Base-by-base conservation (phyloP, 1,139 yeast genomes). In the Hyphopichia buzzinii region DNA sequence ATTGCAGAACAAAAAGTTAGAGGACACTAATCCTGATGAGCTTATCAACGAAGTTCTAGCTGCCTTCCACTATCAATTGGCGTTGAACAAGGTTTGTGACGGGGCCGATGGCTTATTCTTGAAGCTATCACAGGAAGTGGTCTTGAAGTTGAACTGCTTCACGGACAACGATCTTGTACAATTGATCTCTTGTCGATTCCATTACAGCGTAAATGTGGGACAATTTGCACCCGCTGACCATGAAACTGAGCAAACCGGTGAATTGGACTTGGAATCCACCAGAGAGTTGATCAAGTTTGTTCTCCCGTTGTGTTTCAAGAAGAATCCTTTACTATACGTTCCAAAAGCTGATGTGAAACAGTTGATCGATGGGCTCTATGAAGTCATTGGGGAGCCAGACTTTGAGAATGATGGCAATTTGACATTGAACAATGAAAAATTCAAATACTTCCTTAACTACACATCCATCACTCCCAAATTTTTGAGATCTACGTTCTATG, bases 111-210 rank as follows among this genome's bases (percentile, higher is more conserved):
- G 95, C 0, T 55, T 68, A 4, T 81, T 89, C 43, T 63, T 92
- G 31, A 69, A 69, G 22, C 60, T 84, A 30, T 66, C 83, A 1
- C 84, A 88, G 46, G 67, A 67, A 13, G 67, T 75, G 14, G 60
- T 88, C 17, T 62, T 79, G 4, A 50, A 63, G 1, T 59, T 74
- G 19, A 62, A 71, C 7, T 62, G 74, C 50, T 49, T 54, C 2
- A 72, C 67, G 7, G 33, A 37, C 3, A 39, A 40, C 17, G 81
- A 83, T 41, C 57, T 87, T 36, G 65, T 86, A 8, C 97, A 92
- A 50, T 70, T 88, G 24, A 63, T 92, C 16, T 73, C 80, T 43
- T 92, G 98, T 55, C 72, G 87, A 10, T 88, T 83, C 50, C 95
- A 87, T 30, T 72, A 86, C 39, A 65, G 71, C 2, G 63, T 88